phyloP scores from a whole-genome alignment of 768 basidiomycete species.

The Trametes cubensis region DNA sequence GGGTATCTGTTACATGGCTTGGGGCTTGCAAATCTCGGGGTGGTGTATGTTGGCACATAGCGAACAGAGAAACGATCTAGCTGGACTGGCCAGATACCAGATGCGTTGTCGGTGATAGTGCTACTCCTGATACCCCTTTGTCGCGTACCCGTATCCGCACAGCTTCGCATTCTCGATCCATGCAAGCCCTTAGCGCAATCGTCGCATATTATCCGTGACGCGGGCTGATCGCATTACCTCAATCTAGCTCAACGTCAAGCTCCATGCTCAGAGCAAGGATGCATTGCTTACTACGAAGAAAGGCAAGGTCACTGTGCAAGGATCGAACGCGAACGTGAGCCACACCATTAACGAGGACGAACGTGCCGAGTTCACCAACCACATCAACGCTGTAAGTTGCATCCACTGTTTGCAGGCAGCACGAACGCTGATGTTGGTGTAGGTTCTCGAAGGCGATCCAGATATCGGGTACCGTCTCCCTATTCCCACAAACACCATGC shows the following conservation, averaged over 20 bases:
- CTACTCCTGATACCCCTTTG: no score
- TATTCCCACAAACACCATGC: conserved; percentile 96
- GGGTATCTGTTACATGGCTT: neutral
- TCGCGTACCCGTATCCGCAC: no score
- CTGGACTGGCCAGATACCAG: no score
- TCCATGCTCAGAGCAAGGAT: conserved; percentile 51
- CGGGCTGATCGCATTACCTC: conserved; percentile 24
- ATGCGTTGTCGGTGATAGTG: no score
- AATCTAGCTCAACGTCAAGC: conserved; percentile 77
- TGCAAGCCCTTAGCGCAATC: neutral
- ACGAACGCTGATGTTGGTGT: neutral
- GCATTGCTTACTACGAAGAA: conserved; percentile 61
- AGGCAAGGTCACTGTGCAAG: conserved; percentile 92
- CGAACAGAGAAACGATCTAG: no score
- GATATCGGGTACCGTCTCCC: conserved; percentile 84
- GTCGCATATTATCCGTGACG: neutral
- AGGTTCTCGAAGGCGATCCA: conserved; percentile 91
- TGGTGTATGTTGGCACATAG: no score
- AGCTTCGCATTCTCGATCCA: no score
- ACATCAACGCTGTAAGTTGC: conserved; percentile 85
- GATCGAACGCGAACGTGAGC: conserved; percentile 92
- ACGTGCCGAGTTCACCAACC: conserved; percentile 92
- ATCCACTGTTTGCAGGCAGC: conserved; percentile 8
- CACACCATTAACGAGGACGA: conserved; percentile 99
- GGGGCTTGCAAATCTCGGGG: no score